These are phyloP conservation scores for Furcasterigmium sp. DNA, from an alignment of 2,329 filamentous ascomycete genomes.

Conservation along the genomic window DNA sequence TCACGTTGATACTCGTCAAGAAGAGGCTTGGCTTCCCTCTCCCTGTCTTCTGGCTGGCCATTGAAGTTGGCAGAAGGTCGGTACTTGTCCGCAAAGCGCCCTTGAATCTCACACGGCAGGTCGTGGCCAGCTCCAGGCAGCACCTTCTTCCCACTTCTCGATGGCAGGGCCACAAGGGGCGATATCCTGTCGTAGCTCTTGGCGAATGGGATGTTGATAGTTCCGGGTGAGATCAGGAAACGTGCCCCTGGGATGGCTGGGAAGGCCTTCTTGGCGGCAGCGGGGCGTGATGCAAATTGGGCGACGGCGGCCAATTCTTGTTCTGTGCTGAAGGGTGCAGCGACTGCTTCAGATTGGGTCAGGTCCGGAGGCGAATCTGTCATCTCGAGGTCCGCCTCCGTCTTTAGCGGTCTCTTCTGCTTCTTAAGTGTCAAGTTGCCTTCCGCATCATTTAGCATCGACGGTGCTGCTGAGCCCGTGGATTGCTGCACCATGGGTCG, in stretches of 20 bases:
- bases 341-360: neutral
- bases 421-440: slow-evolving; percentile 21
- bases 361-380: neutral
- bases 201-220: slow-evolving; percentile 34
- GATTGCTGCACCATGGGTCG: neutral
- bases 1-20: slow-evolving; percentile 35
- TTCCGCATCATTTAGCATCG: too few relatives aligned
- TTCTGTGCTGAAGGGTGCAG: slow-evolving; percentile 10
- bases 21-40: slow-evolving; percentile 30
- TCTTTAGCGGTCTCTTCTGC: slow-evolving; percentile 29
- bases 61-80: slow-evolving; percentile 30
- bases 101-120: slow-evolving; percentile 39
- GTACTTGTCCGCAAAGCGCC: slow-evolving; percentile 34
- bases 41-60: slow-evolving; percentile 33
- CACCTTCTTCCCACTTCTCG: slow-evolving; percentile 30
- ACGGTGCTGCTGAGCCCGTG: neutral
- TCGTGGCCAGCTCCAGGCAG: slow-evolving; percentile 31
- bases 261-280: slow-evolving; percentile 29
- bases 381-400: slow-evolving; percentile 26
- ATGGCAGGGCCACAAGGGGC: slow-evolving; percentile 34
- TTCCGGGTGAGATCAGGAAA: slow-evolving; percentile 29
- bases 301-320: slow-evolving; percentile 21
- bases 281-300: slow-evolving; percentile 31
- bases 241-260: slow-evolving; percentile 33
- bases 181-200: slow-evolving; percentile 40